Percentiles rank a stretch among this genome's conserved stretches.
These are phyloP conservation scores for Salix exigua DNA, from an alignment of 345 rosid genomes.

Conservation along the genomic window DNA sequence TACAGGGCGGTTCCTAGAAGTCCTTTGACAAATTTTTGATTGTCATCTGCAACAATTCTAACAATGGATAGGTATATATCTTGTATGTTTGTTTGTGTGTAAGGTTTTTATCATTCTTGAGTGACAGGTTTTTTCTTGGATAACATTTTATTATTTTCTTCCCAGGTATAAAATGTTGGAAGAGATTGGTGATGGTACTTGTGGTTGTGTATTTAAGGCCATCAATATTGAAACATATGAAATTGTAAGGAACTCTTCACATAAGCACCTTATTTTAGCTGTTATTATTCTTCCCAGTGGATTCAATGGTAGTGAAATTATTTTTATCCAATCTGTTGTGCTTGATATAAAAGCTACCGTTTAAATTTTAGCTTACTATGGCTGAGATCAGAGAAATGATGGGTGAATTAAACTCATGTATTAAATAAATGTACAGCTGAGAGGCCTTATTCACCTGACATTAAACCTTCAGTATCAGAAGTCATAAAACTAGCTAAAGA, in stretches of 20 bases:
- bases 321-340: not conserved
- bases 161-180: slow-evolving; percentile 71
- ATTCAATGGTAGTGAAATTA: too few relatives aligned
- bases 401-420: not conserved
- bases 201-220: slow-evolving; percentile 89
- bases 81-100: slow-evolving; percentile 2
- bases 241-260: slow-evolving; percentile 45
- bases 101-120: not conserved
- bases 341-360: too few relatives aligned
- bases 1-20: slow-evolving; percentile 51
- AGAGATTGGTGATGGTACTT: slow-evolving; percentile 97
- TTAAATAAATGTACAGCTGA: not conserved
- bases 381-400: not conserved
- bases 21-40: slow-evolving; percentile 52
- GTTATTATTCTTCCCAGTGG: not conserved
- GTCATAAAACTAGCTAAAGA: not conserved
- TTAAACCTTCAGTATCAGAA: not conserved
- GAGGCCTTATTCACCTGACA: too few relatives aligned
- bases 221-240: slow-evolving; percentile 66
- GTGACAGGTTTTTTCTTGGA: not conserved
- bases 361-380: too few relatives aligned
- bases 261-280: not conserved
- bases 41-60: slow-evolving; percentile 29
- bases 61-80: slow-evolving; percentile 75
- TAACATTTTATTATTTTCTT: slow-evolving; percentile 2